Conservation (phyloP, 108 stramenopile species). For the Cyclostephanos invisitatus region DNA sequence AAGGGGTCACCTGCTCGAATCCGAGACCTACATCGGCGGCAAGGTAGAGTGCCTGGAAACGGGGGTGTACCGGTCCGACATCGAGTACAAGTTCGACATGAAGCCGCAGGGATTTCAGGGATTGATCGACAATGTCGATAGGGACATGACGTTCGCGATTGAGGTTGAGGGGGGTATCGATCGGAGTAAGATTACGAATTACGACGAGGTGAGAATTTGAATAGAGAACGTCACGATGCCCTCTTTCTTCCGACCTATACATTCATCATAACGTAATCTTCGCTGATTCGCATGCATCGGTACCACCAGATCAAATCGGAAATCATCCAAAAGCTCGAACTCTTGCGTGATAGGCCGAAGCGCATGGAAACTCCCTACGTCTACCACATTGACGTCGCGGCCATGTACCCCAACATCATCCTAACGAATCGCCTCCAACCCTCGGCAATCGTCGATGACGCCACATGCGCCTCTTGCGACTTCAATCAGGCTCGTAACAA, state of each 20-base stretch:
- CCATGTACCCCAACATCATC: slow-evolving; percentile 99
- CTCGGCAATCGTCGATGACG: slow-evolving; percentile 94
- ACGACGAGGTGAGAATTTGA: slow-evolving; percentile 86
- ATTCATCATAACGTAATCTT: neutral
- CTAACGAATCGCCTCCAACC: slow-evolving; percentile 98
- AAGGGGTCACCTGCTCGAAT: slow-evolving; percentile 94
- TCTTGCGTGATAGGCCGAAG: slow-evolving; percentile 92
- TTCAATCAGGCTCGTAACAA: slow-evolving; percentile 93
- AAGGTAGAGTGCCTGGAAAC: slow-evolving; percentile 99
- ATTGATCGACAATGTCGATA: slow-evolving; percentile 96
- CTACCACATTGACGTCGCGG: slow-evolving; percentile 98
- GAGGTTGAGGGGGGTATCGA: slow-evolving; percentile 96
- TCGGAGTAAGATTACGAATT: slow-evolving; percentile 89
- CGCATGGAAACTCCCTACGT: slow-evolving; percentile 92
- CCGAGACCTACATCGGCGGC: slow-evolving; percentile 99
- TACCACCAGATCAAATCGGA: slow-evolving; percentile 21
- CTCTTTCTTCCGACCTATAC: too few species aligned
- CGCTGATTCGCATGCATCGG: neutral
- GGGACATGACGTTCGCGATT: slow-evolving; percentile 95
- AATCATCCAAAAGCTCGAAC: slow-evolving; percentile 93
- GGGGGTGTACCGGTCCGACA: slow-evolving; percentile 97
- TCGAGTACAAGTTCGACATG: slow-evolving; percentile 93
- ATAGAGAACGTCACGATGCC: too few species aligned
- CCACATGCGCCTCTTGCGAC: slow-evolving; percentile 96
- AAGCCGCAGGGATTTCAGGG: slow-evolving; percentile 92